Percentiles rank a stretch among this genome's conserved stretches.
These are phyloP conservation scores for Xylaria sp. DNA, from an alignment of 2,329 filamentous ascomycete species.

Conservation along the genomic window DNA sequence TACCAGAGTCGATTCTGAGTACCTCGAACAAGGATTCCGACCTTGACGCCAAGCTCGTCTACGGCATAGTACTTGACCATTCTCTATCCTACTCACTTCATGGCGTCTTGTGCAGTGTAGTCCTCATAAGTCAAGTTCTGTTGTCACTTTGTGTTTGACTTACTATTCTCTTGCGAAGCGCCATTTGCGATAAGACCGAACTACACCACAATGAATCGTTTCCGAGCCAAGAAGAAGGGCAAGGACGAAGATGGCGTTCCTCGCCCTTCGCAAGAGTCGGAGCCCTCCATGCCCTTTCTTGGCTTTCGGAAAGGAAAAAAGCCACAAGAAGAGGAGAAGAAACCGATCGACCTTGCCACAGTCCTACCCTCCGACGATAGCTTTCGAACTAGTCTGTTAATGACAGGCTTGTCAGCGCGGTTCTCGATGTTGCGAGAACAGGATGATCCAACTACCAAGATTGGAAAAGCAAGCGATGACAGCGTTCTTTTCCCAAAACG, in stretches of 20 bases:
- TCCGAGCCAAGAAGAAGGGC: slow-evolving; percentile 66
- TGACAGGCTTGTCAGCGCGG: slow-evolving; percentile 89
- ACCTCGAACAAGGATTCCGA: not conserved
- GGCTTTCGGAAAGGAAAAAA: slow-evolving; percentile 55
- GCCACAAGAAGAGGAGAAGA: slow-evolving; percentile 52
- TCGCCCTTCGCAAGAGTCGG: slow-evolving; percentile 51
- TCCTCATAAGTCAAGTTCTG: not conserved
- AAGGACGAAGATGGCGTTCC: slow-evolving; percentile 53
- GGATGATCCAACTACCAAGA: slow-evolving; percentile 80
- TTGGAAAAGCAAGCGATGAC: slow-evolving; percentile 93
- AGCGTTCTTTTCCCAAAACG: slow-evolving; percentile 82
- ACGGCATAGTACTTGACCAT: not conserved
- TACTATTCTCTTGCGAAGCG: not conserved
- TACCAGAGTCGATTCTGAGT: slow-evolving; percentile 3
- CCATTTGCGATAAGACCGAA: not conserved
- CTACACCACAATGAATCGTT: slow-evolving; percentile 61
- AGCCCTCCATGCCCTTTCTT: slow-evolving; percentile 47
- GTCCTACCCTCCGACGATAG: slow-evolving; percentile 80
- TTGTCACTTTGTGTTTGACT: not conserved
- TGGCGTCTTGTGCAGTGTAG: slow-evolving; percentile 12
- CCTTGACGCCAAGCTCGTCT: slow-evolving; percentile 1
- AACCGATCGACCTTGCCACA: slow-evolving; percentile 64
- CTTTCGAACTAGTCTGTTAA: slow-evolving; percentile 90
- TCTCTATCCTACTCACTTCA: not conserved
- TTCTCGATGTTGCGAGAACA: slow-evolving; percentile 97